These are phyloP conservation scores for Veloboletus limbatus DNA, from an alignment of 1,284 basidiomycete species.

Conservation along the genomic window DNA sequence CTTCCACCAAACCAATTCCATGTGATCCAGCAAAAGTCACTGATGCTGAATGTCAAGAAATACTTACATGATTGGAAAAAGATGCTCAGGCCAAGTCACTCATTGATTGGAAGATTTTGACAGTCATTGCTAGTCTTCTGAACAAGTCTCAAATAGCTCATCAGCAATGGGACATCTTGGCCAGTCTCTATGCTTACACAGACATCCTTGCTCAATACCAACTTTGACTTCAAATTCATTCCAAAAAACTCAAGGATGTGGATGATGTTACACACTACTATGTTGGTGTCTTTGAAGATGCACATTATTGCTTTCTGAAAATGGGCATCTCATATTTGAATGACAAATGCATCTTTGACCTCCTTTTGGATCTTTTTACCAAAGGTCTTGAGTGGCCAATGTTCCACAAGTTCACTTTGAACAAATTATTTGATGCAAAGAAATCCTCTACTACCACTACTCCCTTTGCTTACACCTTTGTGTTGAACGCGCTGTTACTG, in stretches of 20 bases:
- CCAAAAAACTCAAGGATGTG: slow-evolving; percentile 1
- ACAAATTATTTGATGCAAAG: too few relatives aligned
- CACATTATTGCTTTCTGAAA: neutral
- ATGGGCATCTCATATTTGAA: too few relatives aligned
- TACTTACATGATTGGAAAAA: neutral
- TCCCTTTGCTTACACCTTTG: too few relatives aligned
- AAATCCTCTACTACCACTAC: too few relatives aligned
- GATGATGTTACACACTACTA: neutral
- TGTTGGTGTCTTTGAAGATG: neutral
- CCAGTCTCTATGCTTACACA: rapidly evolving
- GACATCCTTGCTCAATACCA: neutral
- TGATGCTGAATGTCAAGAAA: neutral
- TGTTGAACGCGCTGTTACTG: too few relatives aligned
- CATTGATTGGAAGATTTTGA: neutral
- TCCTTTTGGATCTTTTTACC: too few relatives aligned
- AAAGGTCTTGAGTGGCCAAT: too few relatives aligned
- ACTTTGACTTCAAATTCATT: rapidly evolving
- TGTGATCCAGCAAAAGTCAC: too few relatives aligned
- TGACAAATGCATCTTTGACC: too few relatives aligned
- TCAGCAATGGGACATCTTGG: neutral
- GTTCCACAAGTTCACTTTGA: too few relatives aligned
- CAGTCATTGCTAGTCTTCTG: rapidly evolving
- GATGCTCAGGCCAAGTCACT: neutral
- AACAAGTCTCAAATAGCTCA: rapidly evolving
- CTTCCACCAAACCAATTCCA: too few relatives aligned